Conservation (phyloP, 345 rosid genomes). For the Isatis tinctoria region DNA sequence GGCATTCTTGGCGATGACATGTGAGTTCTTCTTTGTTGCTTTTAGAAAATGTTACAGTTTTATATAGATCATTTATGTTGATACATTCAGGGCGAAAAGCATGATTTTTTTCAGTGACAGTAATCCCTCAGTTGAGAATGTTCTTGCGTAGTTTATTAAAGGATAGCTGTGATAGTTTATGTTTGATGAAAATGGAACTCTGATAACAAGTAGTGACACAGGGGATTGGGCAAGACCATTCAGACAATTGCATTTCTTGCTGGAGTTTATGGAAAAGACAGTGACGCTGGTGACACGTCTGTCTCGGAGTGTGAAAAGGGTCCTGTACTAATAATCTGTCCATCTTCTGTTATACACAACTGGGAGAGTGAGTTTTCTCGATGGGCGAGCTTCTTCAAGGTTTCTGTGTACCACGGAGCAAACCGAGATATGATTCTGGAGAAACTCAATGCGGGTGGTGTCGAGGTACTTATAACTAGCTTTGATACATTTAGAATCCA, state of each 20-base stretch:
- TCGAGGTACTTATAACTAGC: slow-evolving; percentile 77
- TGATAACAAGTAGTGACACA: slow-evolving; percentile 23
- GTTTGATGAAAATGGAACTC: not conserved
- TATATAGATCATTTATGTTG: not conserved
- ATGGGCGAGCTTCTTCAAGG: slow-evolving; percentile 77
- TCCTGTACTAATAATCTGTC: slow-evolving; percentile 72
- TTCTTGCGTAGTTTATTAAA: not conserved
- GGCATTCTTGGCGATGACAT: slow-evolving; percentile 98
- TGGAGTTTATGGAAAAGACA: slow-evolving; percentile 75
- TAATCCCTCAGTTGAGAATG: not conserved
- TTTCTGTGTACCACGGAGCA: slow-evolving; percentile 75
- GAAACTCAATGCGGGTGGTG: slow-evolving; percentile 60
- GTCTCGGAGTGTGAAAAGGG: slow-evolving; percentile 38
- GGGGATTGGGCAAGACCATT: slow-evolving; percentile 98
- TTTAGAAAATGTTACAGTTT: not conserved
- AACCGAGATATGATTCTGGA: slow-evolving; percentile 71
- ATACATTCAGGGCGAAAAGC: not conserved
- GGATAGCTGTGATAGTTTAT: not conserved
- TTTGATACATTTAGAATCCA: slow-evolving; percentile 82
- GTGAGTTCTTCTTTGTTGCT: slow-evolving; percentile 41
- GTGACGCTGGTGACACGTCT: slow-evolving; percentile 38
- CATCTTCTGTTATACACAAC: slow-evolving; percentile 82
- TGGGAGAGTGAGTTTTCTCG: slow-evolving; percentile 91
- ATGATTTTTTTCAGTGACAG: not conserved
- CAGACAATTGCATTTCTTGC: slow-evolving; percentile 93